Conservation (phyloP, 1,139 yeast genomes). For the Pichia sp. region DNA sequence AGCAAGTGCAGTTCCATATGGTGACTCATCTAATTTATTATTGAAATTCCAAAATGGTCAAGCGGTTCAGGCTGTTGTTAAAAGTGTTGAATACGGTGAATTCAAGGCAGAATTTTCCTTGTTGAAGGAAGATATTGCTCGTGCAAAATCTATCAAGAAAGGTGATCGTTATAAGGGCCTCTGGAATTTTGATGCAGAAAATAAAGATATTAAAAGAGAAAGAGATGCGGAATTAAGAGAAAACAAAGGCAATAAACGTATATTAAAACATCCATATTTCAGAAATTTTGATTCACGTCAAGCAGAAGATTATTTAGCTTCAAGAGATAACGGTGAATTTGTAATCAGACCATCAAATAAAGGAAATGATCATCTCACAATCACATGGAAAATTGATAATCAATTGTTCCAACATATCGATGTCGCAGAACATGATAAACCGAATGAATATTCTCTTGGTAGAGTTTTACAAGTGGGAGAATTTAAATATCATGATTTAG, state of each 20-base stretch:
- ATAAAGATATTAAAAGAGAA: constrained; percentile 46
- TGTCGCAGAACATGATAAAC: constrained; percentile 67
- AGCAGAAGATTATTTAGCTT: constrained; percentile 90
- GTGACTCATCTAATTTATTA: constrained; percentile 33
- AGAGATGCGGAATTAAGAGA: constrained; percentile 38
- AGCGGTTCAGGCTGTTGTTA: constrained; percentile 78
- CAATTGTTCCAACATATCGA: constrained; percentile 88
- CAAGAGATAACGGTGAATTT: constrained; percentile 84
- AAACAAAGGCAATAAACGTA: constrained; percentile 46
- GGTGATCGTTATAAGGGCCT: constrained; percentile 54
- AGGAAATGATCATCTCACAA: constrained; percentile 81
- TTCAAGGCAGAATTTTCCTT: constrained; percentile 74
- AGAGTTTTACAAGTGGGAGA: constrained; percentile 60
- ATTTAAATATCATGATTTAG: constrained; percentile 74
- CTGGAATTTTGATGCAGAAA: constrained; percentile 85
- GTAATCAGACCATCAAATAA: constrained; percentile 92
- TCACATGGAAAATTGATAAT: constrained; percentile 95
- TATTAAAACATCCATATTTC: constrained; percentile 88
- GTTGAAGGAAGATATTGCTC: constrained; percentile 56
- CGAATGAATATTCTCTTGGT: constrained; percentile 56
- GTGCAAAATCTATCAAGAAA: constrained; percentile 44
- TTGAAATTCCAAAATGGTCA: constrained; percentile 59
- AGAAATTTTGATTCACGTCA: constrained; percentile 76
- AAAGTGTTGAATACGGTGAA: constrained; percentile 60
- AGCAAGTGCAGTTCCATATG: constrained; percentile 48